Evolutionary conservation across 2,329 filamentous ascomycete genomes (phyloP).

Genomic region (Penicillium sp.): DNA sequence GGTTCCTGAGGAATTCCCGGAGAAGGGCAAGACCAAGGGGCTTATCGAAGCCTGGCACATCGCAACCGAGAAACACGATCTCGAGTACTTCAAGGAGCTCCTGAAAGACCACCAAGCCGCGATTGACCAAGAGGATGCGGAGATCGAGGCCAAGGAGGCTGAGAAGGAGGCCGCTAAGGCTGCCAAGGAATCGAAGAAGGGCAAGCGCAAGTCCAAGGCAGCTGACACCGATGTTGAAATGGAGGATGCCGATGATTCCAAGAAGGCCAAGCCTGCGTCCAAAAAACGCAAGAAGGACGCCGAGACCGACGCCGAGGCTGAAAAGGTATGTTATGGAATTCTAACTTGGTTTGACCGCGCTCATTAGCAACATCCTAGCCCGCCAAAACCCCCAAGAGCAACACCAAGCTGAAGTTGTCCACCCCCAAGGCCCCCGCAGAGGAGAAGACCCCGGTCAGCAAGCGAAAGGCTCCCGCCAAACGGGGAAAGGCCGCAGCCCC

Average conservation of each 20-base stretch:
- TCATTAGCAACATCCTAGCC: slow-evolving; percentile 46
- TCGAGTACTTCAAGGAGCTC: slow-evolving; percentile 82
- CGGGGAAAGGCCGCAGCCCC: slow-evolving; percentile 52
- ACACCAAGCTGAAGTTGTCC: slow-evolving; percentile 54
- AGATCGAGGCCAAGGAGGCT: slow-evolving; percentile 60
- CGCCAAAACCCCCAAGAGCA: slow-evolving; percentile 66
- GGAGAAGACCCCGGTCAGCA: slow-evolving; percentile 55
- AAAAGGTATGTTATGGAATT: slow-evolving; percentile 55
- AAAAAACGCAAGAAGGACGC: slow-evolving; percentile 82
- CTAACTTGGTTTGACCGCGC: slow-evolving; percentile 1
- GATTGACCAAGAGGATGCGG: slow-evolving; percentile 49
- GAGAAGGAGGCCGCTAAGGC: slow-evolving; percentile 58
- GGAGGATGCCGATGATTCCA: slow-evolving; percentile 48
- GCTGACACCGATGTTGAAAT: slow-evolving; percentile 57
- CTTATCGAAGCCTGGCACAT: slow-evolving; percentile 78
- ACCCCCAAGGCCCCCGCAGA: slow-evolving; percentile 61
- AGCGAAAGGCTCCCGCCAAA: slow-evolving; percentile 55
- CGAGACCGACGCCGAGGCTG: slow-evolving; percentile 69
- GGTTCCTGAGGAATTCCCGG: slow-evolving; percentile 70
- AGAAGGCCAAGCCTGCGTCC: slow-evolving; percentile 54
- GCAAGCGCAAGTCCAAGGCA: slow-evolving; percentile 53
- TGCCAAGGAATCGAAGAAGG: slow-evolving; percentile 52
- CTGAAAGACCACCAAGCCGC: slow-evolving; percentile 63
- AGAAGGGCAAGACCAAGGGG: slow-evolving; percentile 75
- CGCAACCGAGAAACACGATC: slow-evolving; percentile 73